Base-by-base conservation (phyloP, 371 early-diverging fungal genomes). In the Mortierella polycephala region DNA sequence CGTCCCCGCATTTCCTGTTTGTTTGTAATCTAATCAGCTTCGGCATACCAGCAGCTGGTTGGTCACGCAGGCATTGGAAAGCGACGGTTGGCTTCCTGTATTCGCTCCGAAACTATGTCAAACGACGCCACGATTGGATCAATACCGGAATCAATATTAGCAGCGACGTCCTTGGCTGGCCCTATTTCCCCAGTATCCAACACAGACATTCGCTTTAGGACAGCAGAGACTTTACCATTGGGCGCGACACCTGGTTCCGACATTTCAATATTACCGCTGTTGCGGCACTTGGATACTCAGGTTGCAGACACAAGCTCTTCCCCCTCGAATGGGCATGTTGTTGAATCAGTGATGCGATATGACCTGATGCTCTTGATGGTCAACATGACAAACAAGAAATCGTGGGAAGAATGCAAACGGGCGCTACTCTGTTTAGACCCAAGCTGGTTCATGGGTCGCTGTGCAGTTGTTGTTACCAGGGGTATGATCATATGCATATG, bases 51-150 rank as follows among this genome's bases (percentile, higher is more conserved):
- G 16, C 60, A 79, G 80, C 56, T 79, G 14, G 58, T 79, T 37
- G 80, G 80, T 5, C 80, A 72, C 57, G 80, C 80, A 18, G 73
- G 80, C 42, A 73, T 73, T 47, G 80, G 80, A 6, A 79, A 79
- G 50, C 51, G 80, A 20, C 46, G 73, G 18, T 62, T 79, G 6
- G 80, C 80, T 0, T 65, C 80, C 12, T 68, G 23, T 49, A 79
- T 79, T 18, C 65, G 66, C 12, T 59, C 63, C 37, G 77, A 67
- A 50, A 45, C 68, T 5, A 52, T 55, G 10, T 50, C 62, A 13
- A 51, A 51, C 8, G 1, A 11, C 52, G 18, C 20, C 5, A 8
- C 44, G 12, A 30, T 57, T 39, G 30, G 39, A 18, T 6, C 60
- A 42, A n/a, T 57, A 39, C 13, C 55, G 6, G 54, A 45, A 6